Evolutionary conservation across 768 basidiomycete genomes (phyloP).

Genomic region (Suillus clintonianus): DNA sequence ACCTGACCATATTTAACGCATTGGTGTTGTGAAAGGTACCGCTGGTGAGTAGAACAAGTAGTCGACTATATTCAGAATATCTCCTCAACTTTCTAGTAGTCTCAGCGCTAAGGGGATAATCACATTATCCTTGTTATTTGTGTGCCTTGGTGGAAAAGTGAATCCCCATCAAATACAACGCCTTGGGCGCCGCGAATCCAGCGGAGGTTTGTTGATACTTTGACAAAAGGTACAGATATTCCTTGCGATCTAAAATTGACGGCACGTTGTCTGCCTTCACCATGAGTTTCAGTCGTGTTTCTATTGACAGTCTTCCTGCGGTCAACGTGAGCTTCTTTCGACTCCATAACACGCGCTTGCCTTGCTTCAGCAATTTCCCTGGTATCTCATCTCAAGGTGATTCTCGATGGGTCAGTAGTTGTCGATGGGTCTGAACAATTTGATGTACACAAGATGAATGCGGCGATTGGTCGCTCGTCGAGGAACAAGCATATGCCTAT

Average conservation of each 20-base stretch:
- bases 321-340: not conserved
- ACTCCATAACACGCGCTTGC: not conserved
- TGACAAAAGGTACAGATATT: not conserved
- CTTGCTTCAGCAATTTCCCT: not conserved
- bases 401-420: not conserved
- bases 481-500: conserved; percentile 1
- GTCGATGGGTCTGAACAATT: not conserved
- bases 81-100: not conserved
- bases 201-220: not conserved
- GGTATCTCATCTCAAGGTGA: not conserved
- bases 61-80: not conserved
- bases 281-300: conserved; percentile 8
- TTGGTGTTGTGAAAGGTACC: not conserved
- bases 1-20: not conserved
- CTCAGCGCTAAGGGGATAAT: not conserved
- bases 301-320: not conserved
- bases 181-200: not conserved
- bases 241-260: not conserved
- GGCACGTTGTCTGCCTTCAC: not conserved
- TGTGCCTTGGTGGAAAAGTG: not conserved
- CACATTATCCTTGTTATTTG: not conserved
- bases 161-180: not conserved
- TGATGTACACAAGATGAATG: not conserved
- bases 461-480: not conserved
- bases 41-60: not conserved